phyloP scores from a whole-genome alignment of 208 protist genomes.

The Leishmania tarentolae region DNA sequence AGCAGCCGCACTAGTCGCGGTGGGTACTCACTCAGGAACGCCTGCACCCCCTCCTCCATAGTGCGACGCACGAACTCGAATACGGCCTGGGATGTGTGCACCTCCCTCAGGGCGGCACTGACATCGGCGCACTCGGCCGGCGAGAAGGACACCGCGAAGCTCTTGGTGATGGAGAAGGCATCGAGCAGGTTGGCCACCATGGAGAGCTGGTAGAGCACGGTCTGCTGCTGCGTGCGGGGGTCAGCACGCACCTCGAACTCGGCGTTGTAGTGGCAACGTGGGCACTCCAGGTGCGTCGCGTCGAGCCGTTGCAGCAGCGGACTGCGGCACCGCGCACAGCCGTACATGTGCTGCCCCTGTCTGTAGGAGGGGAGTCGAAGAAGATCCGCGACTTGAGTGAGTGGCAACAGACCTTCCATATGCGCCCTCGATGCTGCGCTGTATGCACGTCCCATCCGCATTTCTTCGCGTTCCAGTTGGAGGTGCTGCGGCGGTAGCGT shows the following conservation, averaged over 20 bases:
- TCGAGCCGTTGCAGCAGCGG: slow-evolving; percentile 39
- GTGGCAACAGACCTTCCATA: slow-evolving; percentile 30
- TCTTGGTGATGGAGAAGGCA: slow-evolving; percentile 51
- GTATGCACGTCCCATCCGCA: slow-evolving; percentile 41
- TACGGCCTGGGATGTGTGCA: slow-evolving; percentile 22
- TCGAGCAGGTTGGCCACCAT: slow-evolving; percentile 53
- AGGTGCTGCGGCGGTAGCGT: slow-evolving; percentile 36
- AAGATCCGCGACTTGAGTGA: slow-evolving; percentile 35
- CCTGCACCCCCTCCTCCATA: slow-evolving; percentile 53
- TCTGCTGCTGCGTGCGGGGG: slow-evolving; percentile 50
- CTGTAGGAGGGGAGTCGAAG: slow-evolving; percentile 42
- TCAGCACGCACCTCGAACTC: slow-evolving; percentile 61
- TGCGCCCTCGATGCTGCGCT: slow-evolving; percentile 21
- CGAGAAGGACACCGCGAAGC: slow-evolving; percentile 45
- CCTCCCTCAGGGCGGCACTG: slow-evolving; percentile 39
- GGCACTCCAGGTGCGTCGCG: slow-evolving; percentile 47
- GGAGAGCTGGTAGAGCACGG: slow-evolving; percentile 65
- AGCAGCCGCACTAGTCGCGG: slow-evolving; percentile 33
- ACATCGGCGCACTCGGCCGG: slow-evolving; percentile 24
- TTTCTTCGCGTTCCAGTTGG: slow-evolving; percentile 39
- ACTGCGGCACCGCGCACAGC: slow-evolving; percentile 62
- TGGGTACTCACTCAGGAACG: slow-evolving; percentile 46
- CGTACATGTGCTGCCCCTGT: slow-evolving; percentile 43
- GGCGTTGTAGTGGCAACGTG: slow-evolving; percentile 75
- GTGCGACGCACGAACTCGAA: slow-evolving; percentile 49